Conservation (phyloP, 495 filamentous ascomycete genomes). For the Xylaria sp. region DNA sequence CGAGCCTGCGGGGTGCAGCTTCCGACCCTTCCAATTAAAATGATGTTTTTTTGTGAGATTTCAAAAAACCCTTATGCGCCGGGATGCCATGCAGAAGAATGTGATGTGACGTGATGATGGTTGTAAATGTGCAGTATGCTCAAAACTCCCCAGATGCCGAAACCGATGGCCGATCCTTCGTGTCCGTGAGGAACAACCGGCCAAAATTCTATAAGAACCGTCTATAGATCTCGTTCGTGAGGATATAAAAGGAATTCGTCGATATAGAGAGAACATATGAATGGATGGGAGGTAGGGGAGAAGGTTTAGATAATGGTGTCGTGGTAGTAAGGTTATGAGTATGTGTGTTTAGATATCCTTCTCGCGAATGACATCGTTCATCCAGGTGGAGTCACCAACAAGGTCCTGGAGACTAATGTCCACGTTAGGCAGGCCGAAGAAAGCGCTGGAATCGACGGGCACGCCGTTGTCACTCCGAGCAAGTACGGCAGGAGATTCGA, state of each 20-base stretch:
- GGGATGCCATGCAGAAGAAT: constrained; percentile 10
- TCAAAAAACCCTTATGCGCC: constrained; percentile 2
- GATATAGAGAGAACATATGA: background rate
- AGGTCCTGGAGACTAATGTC: constrained; percentile 51
- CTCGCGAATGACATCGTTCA: constrained; percentile 48
- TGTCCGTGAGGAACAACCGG: constrained; percentile 23
- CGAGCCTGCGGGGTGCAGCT: background rate
- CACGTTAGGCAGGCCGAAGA: constrained; percentile 44
- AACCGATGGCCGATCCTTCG: constrained; percentile 11
- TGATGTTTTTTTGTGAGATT: background rate
- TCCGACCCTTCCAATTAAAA: background rate
- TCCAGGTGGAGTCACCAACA: constrained; percentile 54
- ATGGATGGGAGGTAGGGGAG: background rate
- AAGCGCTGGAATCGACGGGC: constrained; percentile 33
- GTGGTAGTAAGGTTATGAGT: background rate
- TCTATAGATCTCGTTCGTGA: constrained; percentile 20
- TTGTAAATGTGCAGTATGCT: constrained; percentile 2
- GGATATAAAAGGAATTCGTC: constrained; percentile 5
- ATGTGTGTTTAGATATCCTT: background rate
- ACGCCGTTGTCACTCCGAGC: constrained; percentile 39
- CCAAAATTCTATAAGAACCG: constrained; percentile 13
- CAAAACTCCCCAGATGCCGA: constrained; percentile 25
- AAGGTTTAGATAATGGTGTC: background rate
- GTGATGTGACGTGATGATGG: constrained; percentile 3
- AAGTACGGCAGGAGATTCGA: constrained; percentile 41